Evolutionary conservation across 805 yeast genomes (phyloP).

Genomic region (Zygosaccharomyces rouxii): DNA sequence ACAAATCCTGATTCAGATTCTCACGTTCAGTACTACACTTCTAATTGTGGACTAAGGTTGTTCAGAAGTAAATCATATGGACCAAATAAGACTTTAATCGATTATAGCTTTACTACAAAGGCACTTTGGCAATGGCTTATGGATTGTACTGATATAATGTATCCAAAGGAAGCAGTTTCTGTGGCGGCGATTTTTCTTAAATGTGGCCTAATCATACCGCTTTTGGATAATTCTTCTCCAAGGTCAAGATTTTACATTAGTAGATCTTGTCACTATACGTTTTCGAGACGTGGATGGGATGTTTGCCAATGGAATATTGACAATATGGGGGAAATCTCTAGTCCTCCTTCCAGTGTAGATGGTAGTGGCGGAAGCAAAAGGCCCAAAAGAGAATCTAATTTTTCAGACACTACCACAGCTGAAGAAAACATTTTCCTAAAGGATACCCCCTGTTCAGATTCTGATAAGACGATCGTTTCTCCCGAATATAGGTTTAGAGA

Average conservation of each 20-base stretch:
- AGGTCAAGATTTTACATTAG: slow-evolving; percentile 32
- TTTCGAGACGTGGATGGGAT: slow-evolving; percentile 42
- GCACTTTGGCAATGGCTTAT: slow-evolving; percentile 81
- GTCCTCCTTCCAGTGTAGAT: background rate
- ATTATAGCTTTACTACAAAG: slow-evolving; percentile 65
- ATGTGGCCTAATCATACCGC: slow-evolving; percentile 45
- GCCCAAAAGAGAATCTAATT: slow-evolving; percentile 1
- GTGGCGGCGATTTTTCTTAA: slow-evolving; percentile 49
- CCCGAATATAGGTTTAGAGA: slow-evolving; percentile 9
- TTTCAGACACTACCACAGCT: background rate
- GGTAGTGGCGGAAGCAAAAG: background rate
- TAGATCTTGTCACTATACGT: slow-evolving; percentile 41
- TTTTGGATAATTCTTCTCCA: slow-evolving; percentile 37
- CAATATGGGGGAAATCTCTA: background rate
- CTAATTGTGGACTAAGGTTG: slow-evolving; percentile 60
- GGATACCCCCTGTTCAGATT: background rate
- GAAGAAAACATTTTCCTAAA: background rate
- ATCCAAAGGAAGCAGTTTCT: slow-evolving; percentile 47
- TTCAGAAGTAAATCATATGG: slow-evolving; percentile 42
- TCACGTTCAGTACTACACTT: slow-evolving; percentile 71
- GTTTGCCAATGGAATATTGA: slow-evolving; percentile 31
- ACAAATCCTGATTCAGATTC: slow-evolving; percentile 88
- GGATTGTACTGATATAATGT: slow-evolving; percentile 78
- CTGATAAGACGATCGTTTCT: slow-evolving; percentile 3
- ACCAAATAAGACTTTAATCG: slow-evolving; percentile 25